A percentile compares a stretch with the other conserved stretches of the same genome.
Evolutionary conservation across 139 green algal genomes (phyloP).

Genomic region (Micractinium sp.): DNA sequence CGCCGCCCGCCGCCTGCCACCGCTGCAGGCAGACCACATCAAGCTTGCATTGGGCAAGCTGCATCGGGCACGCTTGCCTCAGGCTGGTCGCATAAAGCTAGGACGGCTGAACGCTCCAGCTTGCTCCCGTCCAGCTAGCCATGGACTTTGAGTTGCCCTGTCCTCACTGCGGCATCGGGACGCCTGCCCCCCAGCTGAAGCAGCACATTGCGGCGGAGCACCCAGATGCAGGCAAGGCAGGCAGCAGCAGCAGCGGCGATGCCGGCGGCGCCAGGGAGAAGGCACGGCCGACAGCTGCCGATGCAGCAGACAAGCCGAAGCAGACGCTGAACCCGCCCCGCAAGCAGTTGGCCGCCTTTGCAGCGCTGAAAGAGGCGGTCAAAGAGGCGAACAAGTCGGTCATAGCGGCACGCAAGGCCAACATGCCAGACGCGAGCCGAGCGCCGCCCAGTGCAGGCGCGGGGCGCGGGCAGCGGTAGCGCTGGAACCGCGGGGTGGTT

Average conservation of each 20-base stretch:
- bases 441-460: neutral
- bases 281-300: neutral
- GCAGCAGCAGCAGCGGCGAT: constrained; percentile 1
- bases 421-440: constrained; percentile 7
- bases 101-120: neutral
- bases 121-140: neutral
- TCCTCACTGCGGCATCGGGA: constrained; percentile 4
- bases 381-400: constrained; percentile 15
- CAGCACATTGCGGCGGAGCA: constrained; percentile 1
- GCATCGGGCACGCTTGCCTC: too few relatives aligned
- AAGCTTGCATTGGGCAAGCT: neutral
- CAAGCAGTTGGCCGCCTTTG: constrained; percentile 17
- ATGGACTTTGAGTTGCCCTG: constrained; percentile 20
- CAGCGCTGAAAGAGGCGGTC: constrained; percentile 3
- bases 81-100: neutral
- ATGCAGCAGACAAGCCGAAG: neutral
- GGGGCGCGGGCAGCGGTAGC: too few relatives aligned
- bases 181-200: neutral
- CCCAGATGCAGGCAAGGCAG: neutral
- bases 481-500: too few relatives aligned
- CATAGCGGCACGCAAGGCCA: neutral
- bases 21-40: neutral
- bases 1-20: neutral
- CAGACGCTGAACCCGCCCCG: constrained; percentile 12
- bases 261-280: neutral